phyloP scores from a whole-genome alignment of 306 rosid species.

The Medicago truncatula region MtrunA17r5.0-ANR NC_053043.1:3780001-3780500 shows the following conservation, averaged over 20 bases:
- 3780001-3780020: neutral
- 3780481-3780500: constrained; percentile 44
- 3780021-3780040: neutral
- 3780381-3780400: neutral
- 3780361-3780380: too few species aligned
- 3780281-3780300: too few species aligned
- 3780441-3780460: constrained; percentile 62
- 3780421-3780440: neutral
- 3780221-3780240: too few species aligned
- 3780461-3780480: constrained; percentile 3
- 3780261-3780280: too few species aligned
- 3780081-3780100: neutral
- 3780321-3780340: too few species aligned
- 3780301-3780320: too few species aligned
- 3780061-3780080: constrained; percentile 24
- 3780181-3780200: too few species aligned
- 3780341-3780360: too few species aligned
- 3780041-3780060: constrained; percentile 1
- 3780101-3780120: neutral
- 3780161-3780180: too few species aligned
- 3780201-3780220: too few species aligned
- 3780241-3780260: too few species aligned
- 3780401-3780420: constrained; percentile 39
- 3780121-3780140: neutral
- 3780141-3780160: neutral